These are phyloP conservation scores for Calonectria pauciramosa DNA, from an alignment of 2,329 filamentous ascomycete species.

Conservation along the genomic window DNA sequence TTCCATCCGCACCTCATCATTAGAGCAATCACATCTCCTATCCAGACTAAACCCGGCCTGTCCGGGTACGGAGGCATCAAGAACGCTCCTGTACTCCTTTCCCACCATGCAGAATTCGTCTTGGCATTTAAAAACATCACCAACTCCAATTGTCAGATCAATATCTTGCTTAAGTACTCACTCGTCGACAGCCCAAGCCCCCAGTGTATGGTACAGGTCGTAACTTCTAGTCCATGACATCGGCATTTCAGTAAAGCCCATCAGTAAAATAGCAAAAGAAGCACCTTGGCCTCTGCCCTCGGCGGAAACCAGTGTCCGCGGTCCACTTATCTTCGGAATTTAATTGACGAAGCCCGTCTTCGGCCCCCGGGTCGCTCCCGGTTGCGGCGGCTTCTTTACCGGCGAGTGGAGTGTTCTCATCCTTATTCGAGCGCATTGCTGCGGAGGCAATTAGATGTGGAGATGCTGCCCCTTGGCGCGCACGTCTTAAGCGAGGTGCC, in stretches of 20 bases:
- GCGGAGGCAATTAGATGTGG: slow-evolving; percentile 9
- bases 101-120: neutral
- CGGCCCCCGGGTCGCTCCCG: neutral
- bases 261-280: slow-evolving; percentile 18
- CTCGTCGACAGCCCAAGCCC: neutral
- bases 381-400: neutral
- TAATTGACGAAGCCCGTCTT: neutral
- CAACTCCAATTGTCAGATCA: neutral
- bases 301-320: neutral
- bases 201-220: neutral
- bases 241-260: neutral
- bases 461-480: neutral
- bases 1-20: neutral
- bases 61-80: neutral
- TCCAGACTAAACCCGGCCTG: neutral
- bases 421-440: neutral
- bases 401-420: slow-evolving; percentile 4
- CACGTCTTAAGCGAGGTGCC: neutral
- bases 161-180: slow-evolving; percentile 3
- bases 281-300: neutral
- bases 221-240: neutral
- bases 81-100: neutral
- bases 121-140: neutral
- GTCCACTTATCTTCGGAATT: neutral
- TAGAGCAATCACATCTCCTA: neutral